These are phyloP conservation scores for Mycena chlorophos DNA, from an alignment of 768 basidiomycete species.

Conservation along the genomic window DNA sequence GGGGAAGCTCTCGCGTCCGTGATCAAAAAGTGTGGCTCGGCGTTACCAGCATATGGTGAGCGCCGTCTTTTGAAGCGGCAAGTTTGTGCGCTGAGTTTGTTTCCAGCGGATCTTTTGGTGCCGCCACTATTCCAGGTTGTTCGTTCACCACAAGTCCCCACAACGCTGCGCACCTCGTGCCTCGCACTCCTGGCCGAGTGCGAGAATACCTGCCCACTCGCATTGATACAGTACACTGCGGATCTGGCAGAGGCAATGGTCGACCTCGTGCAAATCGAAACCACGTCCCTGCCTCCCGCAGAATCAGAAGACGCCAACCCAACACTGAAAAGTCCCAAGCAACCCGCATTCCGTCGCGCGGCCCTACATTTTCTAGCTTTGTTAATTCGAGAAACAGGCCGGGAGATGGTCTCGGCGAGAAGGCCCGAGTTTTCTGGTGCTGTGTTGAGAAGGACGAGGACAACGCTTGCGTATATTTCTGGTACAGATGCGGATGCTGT, in stretches of 20 bases:
- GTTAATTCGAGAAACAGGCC: conserved; percentile 61
- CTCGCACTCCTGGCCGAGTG: conserved; percentile 72
- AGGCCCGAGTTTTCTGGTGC: conserved; percentile 34
- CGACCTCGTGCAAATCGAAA: conserved; percentile 74
- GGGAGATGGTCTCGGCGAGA: conserved; percentile 42
- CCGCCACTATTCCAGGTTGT: conserved; percentile 70
- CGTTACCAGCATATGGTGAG: conserved; percentile 69
- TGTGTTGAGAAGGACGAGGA: conserved; percentile 50
- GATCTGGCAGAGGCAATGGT: conserved; percentile 69
- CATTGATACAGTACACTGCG: conserved; percentile 60
- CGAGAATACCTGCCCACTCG: conserved; percentile 60
- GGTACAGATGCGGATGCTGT: conserved; percentile 71
- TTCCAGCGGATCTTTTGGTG: conserved; percentile 65
- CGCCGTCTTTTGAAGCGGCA: conserved; percentile 1
- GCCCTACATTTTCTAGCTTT: conserved; percentile 80
- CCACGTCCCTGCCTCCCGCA: conserved; percentile 32
- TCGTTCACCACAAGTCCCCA: conserved; percentile 61
- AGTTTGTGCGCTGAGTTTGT: background rate
- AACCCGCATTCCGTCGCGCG: conserved; percentile 81
- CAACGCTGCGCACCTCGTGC: conserved; percentile 63
- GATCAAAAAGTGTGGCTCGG: conserved; percentile 69
- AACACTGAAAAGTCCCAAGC: conserved; percentile 57
- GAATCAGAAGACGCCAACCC: conserved; percentile 51
- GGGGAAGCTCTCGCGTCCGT: conserved; percentile 86
- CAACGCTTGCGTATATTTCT: conserved; percentile 68